Base-by-base conservation (phyloP, 1,284 basidiomycete species). In the Afroboletus lepidellus region DNA sequence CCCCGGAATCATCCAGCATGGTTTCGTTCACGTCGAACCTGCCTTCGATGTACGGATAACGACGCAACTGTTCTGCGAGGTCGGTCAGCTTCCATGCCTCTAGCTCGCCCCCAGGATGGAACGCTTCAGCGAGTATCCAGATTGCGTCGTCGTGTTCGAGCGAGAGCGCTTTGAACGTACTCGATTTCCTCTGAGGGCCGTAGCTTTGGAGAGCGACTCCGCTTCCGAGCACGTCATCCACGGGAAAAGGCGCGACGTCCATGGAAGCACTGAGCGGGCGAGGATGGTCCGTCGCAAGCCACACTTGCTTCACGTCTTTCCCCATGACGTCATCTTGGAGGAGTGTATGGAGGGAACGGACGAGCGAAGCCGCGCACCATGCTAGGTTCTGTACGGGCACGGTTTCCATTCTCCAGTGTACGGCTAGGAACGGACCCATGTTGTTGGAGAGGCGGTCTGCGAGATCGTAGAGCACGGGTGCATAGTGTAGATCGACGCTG, bases 391-490 rank as follows among this genome's bases (percentile, higher is more conserved):
- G 64, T 1, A 69, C 58, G 0, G 72, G 59, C 32, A 80, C 69
- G 25, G 66, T 74, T 57, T 79, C 77, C 72, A 77, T 77, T 29
- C 75, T 65, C 79, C 79, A 81, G 56, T 80, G 74, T 11, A 81
- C 70, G 1, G 70, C 74, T 1, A 77, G 59, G 58, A 77, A 80
- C 0, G 72, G 69, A 3, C 54, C 56, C 0, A 66, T 36, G 11
- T 74, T 70, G 0, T 67, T 65, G 0, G 63, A 53, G 27, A 79
- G 64, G 33, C 61, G 62, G 13, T 61, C 60, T 0, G 77, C 74
- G 6, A 79, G 69, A 15, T 65, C 62, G 43, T 69, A 63, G 13
- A 81, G 70, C 3, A 45, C 55, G 0, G 65, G 60, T 0, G 78
- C 71, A 54, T 81, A 81, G 24, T 61, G 57, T 4, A 73, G 57